A percentile compares a stretch with the other conserved stretches of the same genome.
Evolutionary conservation across 2,329 filamentous ascomycete species (phyloP).

Genomic region (Taxawa tesnikishii): DNA sequence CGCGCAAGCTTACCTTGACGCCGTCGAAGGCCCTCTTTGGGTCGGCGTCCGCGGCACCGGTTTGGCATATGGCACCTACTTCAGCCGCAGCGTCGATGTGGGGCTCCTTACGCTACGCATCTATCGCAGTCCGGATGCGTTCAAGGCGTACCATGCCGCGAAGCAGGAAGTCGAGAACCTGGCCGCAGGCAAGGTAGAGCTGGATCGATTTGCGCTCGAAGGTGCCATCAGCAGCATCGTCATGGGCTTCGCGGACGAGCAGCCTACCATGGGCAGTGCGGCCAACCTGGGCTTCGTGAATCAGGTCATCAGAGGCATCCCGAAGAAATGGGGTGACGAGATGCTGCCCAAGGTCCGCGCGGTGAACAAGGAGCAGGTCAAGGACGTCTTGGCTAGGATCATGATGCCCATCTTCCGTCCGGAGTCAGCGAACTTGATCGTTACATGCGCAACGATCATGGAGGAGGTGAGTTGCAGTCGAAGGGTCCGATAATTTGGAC

Average conservation of each 20-base stretch:
- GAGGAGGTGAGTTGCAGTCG: conserved; percentile 61
- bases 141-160: conserved; percentile 71
- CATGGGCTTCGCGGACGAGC: conserved; percentile 73
- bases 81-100: conserved; percentile 63
- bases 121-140: conserved; percentile 80
- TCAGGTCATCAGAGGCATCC: conserved; percentile 64
- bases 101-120: conserved; percentile 76
- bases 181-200: conserved; percentile 54
- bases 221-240: conserved; percentile 86
- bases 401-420: conserved; percentile 72
- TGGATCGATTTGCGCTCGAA: conserved; percentile 76
- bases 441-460: conserved; percentile 80
- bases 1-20: conserved; percentile 80
- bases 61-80: conserved; percentile 78
- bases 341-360: conserved; percentile 66
- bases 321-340: conserved; percentile 64
- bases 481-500: too few species aligned
- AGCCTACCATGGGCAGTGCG: conserved; percentile 71
- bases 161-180: conserved; percentile 64
- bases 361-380: conserved; percentile 67
- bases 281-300: conserved; percentile 75
- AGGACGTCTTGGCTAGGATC: conserved; percentile 57
- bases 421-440: conserved; percentile 68
- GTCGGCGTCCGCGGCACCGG: conserved; percentile 84
- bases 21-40: conserved; percentile 91